Conservation (phyloP, 2,329 filamentous ascomycete species). For the Fusarium protoensiforme region DNA sequence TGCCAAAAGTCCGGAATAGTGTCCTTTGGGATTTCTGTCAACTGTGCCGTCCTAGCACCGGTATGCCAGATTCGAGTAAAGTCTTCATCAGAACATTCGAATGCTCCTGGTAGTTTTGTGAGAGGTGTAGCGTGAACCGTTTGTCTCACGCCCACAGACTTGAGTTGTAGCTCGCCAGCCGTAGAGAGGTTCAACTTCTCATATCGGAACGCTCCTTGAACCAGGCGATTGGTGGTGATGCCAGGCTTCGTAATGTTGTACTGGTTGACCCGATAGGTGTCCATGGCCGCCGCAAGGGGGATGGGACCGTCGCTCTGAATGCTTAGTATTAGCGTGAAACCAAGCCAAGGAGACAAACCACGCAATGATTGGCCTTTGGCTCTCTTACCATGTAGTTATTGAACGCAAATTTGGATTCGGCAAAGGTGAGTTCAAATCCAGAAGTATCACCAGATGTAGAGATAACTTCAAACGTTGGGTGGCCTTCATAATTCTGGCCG, state of each 20-base stretch:
- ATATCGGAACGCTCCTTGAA: background rate
- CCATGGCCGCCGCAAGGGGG: background rate
- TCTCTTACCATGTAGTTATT: background rate
- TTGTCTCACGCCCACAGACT: background rate
- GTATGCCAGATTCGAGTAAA: background rate
- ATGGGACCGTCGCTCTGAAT: background rate
- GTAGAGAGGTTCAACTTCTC: background rate
- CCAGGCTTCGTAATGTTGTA: background rate
- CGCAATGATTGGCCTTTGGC: no score
- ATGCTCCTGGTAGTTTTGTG: background rate
- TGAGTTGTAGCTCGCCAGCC: background rate
- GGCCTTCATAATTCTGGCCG: background rate
- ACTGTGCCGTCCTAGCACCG: background rate
- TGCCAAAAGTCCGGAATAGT: background rate
- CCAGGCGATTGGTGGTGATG: background rate
- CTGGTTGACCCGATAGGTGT: background rate
- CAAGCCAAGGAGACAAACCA: rapidly evolving
- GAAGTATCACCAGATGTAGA: background rate
- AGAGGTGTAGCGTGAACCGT: background rate
- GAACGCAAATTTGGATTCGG: background rate
- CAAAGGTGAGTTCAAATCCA: background rate
- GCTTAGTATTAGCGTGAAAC: background rate
- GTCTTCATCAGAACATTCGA: background rate
- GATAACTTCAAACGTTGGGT: background rate
- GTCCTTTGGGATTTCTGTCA: background rate